Percentiles rank a stretch among this genome's conserved stretches.
These are phyloP conservation scores for Poa annua DNA, from an alignment of 176 grass and related monocot species.

Conservation along the genomic window DNA sequence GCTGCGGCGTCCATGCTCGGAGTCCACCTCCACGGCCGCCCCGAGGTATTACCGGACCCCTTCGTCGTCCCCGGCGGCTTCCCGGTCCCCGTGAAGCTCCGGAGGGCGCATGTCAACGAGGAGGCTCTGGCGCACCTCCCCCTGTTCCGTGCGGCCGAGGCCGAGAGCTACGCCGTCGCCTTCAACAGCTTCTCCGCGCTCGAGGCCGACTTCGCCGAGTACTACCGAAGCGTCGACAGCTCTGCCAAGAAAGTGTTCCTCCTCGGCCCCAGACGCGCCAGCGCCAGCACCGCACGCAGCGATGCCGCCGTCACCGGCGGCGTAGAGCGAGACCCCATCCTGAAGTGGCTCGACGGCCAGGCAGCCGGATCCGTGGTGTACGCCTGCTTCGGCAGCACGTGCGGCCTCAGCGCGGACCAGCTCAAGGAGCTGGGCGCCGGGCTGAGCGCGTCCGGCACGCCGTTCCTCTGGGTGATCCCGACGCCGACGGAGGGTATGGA, in stretches of 20 bases:
- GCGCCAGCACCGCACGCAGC: background rate
- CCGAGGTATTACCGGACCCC: background rate
- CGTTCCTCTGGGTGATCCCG: slow-evolving; percentile 58
- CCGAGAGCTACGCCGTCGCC: slow-evolving; percentile 39
- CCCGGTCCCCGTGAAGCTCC: background rate
- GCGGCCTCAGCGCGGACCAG: slow-evolving; percentile 28
- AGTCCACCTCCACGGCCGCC: slow-evolving; percentile 9
- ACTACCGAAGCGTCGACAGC: slow-evolving; percentile 23
- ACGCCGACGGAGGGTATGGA: background rate
- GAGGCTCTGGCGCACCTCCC: slow-evolving; percentile 41
- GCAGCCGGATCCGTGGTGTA: slow-evolving; percentile 44
- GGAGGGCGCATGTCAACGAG: slow-evolving; percentile 27
- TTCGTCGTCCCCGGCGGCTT: slow-evolving; percentile 19
- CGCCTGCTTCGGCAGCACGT: slow-evolving; percentile 69
- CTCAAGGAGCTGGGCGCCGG: slow-evolving; percentile 45
- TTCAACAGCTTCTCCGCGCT: slow-evolving; percentile 53
- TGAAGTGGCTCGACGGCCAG: slow-evolving; percentile 54
- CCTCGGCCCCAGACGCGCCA: slow-evolving; percentile 34
- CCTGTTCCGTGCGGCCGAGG: slow-evolving; percentile 49
- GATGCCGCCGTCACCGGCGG: too few relatives aligned
- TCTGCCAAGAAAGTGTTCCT: slow-evolving; percentile 50
- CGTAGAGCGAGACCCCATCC: slow-evolving; percentile 27
- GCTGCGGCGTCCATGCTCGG: slow-evolving; percentile 41
- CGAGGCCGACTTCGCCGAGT: slow-evolving; percentile 37
- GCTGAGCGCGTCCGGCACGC: background rate